Percentiles rank a stretch among this genome's conserved stretches.
Evolutionary conservation across 345 rosid genomes (phyloP).

Genomic region (Alliaria petiolata): DNA sequence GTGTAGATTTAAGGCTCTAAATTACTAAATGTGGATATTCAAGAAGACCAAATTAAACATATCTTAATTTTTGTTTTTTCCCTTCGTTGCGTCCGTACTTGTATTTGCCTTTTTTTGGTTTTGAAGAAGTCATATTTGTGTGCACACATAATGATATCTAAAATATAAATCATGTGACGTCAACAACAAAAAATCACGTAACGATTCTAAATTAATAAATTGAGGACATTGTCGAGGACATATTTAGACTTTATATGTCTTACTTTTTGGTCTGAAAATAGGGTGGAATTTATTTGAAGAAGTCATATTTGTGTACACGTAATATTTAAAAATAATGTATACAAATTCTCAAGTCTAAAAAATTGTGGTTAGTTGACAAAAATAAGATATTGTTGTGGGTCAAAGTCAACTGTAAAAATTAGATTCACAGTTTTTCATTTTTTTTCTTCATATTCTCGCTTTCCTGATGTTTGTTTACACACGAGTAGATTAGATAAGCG

Average conservation of each 20-base stretch:
- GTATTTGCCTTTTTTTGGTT: not conserved
- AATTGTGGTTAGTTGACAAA: not conserved
- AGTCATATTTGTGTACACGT: not conserved
- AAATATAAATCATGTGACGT: conserved; percentile 6
- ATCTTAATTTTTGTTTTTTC: not conserved
- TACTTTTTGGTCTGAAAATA: too few species aligned
- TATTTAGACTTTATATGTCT: not conserved
- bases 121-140: conserved; percentile 17
- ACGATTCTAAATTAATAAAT: not conserved
- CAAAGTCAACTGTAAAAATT: not conserved
- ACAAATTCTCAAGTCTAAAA: too few species aligned
- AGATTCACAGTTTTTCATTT: not conserved
- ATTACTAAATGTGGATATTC: not conserved
- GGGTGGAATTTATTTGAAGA: too few species aligned
- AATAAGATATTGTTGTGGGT: not conserved
- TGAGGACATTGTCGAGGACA: not conserved
- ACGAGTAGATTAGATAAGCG: conserved; percentile 16
- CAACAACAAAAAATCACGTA: not conserved
- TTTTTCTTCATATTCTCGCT: not conserved
- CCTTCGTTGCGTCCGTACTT: not conserved
- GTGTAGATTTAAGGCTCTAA: too few species aligned
- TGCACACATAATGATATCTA: conserved; percentile 1
- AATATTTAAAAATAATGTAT: too few species aligned
- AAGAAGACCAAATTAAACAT: not conserved
- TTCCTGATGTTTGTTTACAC: not conserved